Evolutionary conservation across 768 basidiomycete genomes (phyloP).

Genomic region (Botryobasidium botryosum): DNA sequence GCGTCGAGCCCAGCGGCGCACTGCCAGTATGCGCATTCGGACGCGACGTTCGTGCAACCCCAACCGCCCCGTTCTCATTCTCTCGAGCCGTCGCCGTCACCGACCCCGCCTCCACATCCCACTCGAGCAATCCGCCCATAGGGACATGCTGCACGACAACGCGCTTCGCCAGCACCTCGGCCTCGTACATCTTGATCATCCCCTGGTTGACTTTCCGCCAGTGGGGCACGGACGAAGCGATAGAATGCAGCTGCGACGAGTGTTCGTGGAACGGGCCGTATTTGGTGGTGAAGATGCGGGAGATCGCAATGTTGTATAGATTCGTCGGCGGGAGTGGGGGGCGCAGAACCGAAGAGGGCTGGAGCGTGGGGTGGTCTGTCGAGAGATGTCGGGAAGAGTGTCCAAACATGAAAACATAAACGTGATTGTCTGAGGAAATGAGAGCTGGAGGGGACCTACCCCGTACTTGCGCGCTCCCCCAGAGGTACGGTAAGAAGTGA

Average conservation of each 20-base stretch:
- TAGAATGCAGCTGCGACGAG: conserved; percentile 74
- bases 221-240: conserved; percentile 72
- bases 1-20: background rate
- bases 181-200: conserved; percentile 93
- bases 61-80: too few relatives aligned
- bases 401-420: background rate
- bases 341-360: conserved; percentile 46
- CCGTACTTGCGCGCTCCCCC: conserved; percentile 80
- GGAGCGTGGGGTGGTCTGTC: conserved; percentile 19
- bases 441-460: conserved; percentile 29
- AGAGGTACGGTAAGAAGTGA: conserved; percentile 73
- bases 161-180: conserved; percentile 80
- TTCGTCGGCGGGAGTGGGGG: conserved; percentile 46
- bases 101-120: conserved; percentile 24
- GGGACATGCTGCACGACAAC: conserved; percentile 95
- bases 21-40: too few relatives aligned
- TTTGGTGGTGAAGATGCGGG: conserved; percentile 66
- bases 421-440: background rate
- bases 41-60: too few relatives aligned
- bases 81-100: background rate
- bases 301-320: conserved; percentile 64
- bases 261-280: conserved; percentile 82
- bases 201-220: conserved; percentile 88
- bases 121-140: conserved; percentile 64
- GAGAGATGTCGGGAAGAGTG: background rate